Percentiles rank a stretch among this genome's conserved stretches.
Evolutionary conservation across 352 stramenopile species (phyloP).

Genomic region (Globisporangium camurandrum): DNA sequence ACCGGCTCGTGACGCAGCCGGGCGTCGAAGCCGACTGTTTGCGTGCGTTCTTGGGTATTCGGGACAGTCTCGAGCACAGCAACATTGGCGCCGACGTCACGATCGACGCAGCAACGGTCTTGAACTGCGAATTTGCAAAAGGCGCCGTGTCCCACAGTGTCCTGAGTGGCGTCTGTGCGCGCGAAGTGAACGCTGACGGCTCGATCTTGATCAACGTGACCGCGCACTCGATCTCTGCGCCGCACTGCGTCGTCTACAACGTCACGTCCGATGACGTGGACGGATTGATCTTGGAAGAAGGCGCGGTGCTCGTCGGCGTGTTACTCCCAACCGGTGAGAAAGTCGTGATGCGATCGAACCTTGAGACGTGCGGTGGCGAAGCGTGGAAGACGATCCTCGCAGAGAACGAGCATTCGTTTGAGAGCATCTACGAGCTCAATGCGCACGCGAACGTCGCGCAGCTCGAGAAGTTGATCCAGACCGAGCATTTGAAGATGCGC

Average conservation of each 20-base stretch:
- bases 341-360: conserved; percentile 87
- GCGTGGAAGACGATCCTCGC: conserved; percentile 91
- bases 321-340: conserved; percentile 89
- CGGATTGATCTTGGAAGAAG: conserved; percentile 88
- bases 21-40: conserved; percentile 76
- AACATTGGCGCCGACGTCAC: conserved; percentile 44
- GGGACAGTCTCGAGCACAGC: conserved; percentile 70
- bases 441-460: conserved; percentile 77
- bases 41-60: conserved; percentile 75
- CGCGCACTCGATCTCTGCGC: conserved; percentile 92
- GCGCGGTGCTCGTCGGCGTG: conserved; percentile 93
- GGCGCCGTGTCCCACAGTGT: conserved; percentile 72
- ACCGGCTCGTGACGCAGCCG: conserved; percentile 88
- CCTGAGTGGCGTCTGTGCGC: conserved; percentile 87
- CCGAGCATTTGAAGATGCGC: conserved; percentile 72
- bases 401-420: conserved; percentile 92
- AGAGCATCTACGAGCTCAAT: conserved; percentile 94
- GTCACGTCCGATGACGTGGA: conserved; percentile 88
- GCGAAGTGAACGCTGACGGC: conserved; percentile 88
- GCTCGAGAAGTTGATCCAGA: conserved; percentile 81
- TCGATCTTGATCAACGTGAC: conserved; percentile 98
- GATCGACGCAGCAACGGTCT: conserved; percentile 62
- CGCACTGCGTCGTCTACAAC: conserved; percentile 96
- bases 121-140: conserved; percentile 70
- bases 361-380: conserved; percentile 91